phyloP scores from a whole-genome alignment of 352 stramenopile species.

The Aphanomyces cochlioides region DNA sequence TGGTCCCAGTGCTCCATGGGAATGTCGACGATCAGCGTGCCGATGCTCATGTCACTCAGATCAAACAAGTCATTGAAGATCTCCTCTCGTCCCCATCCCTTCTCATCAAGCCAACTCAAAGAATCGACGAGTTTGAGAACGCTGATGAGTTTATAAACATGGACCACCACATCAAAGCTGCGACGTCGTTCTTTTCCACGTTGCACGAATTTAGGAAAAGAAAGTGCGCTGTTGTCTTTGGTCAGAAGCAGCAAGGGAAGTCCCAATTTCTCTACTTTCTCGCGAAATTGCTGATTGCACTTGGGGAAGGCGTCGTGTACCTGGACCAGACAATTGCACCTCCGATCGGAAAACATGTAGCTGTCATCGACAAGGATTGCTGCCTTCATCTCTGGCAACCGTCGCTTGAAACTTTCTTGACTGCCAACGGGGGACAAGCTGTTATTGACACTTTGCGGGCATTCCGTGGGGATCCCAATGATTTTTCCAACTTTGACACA shows the following conservation, averaged over 20 bases:
- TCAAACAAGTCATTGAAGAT: neutral
- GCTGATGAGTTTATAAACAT: neutral
- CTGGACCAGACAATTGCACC: neutral
- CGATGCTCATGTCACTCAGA: neutral
- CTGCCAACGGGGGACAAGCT: neutral
- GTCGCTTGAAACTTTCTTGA: neutral
- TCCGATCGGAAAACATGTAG: neutral
- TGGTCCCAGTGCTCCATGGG: neutral
- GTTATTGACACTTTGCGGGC: neutral
- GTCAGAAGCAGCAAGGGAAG: neutral
- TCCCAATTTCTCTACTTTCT: neutral
- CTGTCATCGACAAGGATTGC: neutral
- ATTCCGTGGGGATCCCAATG: neutral
- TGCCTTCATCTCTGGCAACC: neutral
- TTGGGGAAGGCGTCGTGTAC: neutral
- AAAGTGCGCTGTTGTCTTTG: neutral
- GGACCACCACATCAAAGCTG: neutral
- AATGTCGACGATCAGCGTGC: neutral
- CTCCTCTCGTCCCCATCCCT: neutral
- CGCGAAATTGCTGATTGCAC: neutral
- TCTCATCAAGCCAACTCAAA: neutral
- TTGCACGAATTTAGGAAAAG: neutral
- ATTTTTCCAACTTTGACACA: neutral
- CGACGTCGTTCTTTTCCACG: neutral
- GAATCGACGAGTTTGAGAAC: neutral